Evolutionary conservation across 2,329 filamentous ascomycete species (phyloP), one percentile per base, ranked within the genome.

Genomic region (Sphaerulina vaccinii): DNA sequence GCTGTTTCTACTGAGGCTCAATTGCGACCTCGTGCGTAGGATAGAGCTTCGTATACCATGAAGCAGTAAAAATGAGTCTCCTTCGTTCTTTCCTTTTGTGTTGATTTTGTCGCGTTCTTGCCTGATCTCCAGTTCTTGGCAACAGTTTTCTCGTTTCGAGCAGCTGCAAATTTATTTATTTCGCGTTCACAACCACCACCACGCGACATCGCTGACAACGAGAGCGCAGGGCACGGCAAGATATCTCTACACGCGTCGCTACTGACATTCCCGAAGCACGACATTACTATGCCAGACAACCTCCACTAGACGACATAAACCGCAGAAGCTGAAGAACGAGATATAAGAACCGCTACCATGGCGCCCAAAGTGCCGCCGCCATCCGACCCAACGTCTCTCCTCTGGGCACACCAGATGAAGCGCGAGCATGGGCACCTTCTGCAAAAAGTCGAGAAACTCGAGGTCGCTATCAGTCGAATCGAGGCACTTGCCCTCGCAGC

Each of bases 361-460:
- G 43, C 52, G 22, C 52, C 54, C 6, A 55, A 56, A 22, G 21
- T 15, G 11, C 51, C 44, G 39, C 36, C 44, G 39, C 56, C 61
- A 11, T 48, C 61, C 3, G 61, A 59, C 3, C 62, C 64, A 3
- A 60, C 56, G 1, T 55, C 59, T 9, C 63, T 74, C 4, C 60
- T 75, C 7, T 75, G 72, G 71, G 69, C 67, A 1, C 67, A 71
- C 22, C 69, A 73, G 40, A 62, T 73, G 23, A 69, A 70, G 52
- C 63, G 67, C 21, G 66, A 73, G 38, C 65, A 74, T 51, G 58
- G 54, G 3, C 58, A 64, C 39, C 62, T 75, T 2, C 63, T 70
- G 5, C 50, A 58, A 0, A 68, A 70, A 16, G 64, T 73, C 61
- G 63, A 67, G 40, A 51, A 59, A 8, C 63, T 74, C n/a, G 70